Percentiles rank a stretch among this genome's conserved stretches.
These are phyloP conservation scores for Candida gorgasii DNA, from an alignment of 805 yeast genomes.

Conservation along the genomic window DNA sequence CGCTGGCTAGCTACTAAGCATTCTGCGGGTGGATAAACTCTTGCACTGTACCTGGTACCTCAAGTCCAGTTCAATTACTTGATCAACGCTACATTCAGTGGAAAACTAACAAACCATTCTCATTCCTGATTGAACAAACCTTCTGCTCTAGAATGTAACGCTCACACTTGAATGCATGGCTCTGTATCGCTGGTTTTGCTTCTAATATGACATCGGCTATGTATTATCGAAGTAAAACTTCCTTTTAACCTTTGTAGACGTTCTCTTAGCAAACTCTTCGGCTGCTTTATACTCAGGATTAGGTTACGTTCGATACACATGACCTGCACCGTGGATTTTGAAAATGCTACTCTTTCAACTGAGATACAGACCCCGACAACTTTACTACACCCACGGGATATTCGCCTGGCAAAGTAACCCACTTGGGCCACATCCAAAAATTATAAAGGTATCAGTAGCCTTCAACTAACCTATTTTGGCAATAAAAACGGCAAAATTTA, in stretches of 20 bases:
- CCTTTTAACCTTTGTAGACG: slow-evolving; percentile 19
- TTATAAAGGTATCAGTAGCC: slow-evolving; percentile 19
- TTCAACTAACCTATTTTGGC: slow-evolving; percentile 19
- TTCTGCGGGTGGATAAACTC: slow-evolving; percentile 22
- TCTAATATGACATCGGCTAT: slow-evolving; percentile 25
- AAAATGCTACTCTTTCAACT: slow-evolving; percentile 24
- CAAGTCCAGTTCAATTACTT: slow-evolving; percentile 22
- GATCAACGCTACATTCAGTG: slow-evolving; percentile 24
- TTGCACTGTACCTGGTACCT: slow-evolving; percentile 19
- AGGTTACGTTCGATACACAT: slow-evolving; percentile 18
- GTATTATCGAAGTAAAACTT: slow-evolving; percentile 25
- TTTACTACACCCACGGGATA: slow-evolving; percentile 22
- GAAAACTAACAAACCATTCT: slow-evolving; percentile 21
- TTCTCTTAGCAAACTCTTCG: slow-evolving; percentile 16
- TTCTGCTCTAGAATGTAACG: slow-evolving; percentile 17
- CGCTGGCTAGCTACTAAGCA: slow-evolving; percentile 19
- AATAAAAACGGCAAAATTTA: slow-evolving; percentile 27
- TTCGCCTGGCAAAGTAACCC: slow-evolving; percentile 24
- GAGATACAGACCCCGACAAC: slow-evolving; percentile 25
- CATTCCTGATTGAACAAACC: slow-evolving; percentile 24
- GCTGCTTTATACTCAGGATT: slow-evolving; percentile 13
- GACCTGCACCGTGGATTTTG: slow-evolving; percentile 18
- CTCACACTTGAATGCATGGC: slow-evolving; percentile 36
- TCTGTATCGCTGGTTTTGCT: slow-evolving; percentile 30
- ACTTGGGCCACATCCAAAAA: slow-evolving; percentile 29